Conservation (phyloP, 164 flowering plant genomes). For the Euptelea pleiosperma region DNA sequence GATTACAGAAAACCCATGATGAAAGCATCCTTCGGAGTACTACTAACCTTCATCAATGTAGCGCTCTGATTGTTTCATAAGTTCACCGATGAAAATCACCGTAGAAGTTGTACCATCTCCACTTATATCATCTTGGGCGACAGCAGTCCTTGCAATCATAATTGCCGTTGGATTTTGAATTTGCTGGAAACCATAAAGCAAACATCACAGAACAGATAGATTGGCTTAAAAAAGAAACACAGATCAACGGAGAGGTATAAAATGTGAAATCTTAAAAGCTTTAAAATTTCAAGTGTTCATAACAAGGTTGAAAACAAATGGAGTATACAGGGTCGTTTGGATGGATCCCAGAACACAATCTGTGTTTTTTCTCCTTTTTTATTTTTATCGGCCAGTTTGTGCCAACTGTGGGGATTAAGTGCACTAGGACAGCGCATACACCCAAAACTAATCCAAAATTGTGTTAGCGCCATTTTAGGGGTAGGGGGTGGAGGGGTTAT, state of each 20-base stretch:
- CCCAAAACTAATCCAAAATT: no score
- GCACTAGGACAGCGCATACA: no score
- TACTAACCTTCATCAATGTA: slow-evolving; percentile 87
- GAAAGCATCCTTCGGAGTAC: background rate
- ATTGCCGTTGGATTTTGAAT: slow-evolving; percentile 97
- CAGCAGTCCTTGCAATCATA: slow-evolving; percentile 99
- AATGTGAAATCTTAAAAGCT: no score
- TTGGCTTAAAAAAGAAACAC: background rate
- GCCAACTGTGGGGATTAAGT: no score
- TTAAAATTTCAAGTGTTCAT: no score
- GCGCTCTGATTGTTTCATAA: slow-evolving; percentile 97
- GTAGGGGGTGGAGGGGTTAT: no score
- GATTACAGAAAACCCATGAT: background rate
- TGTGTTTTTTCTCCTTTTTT: no score
- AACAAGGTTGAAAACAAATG: no score
- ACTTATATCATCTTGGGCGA: slow-evolving; percentile 96
- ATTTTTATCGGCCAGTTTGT: no score
- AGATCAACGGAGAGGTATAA: background rate
- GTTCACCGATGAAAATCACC: slow-evolving; percentile 93
- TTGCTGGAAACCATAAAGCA: slow-evolving; percentile 56
- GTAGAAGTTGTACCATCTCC: slow-evolving; percentile 99
- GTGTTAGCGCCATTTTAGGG: no score
- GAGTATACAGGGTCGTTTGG: no score
- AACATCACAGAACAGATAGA: background rate
- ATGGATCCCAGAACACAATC: no score